Evolutionary conservation across 192 early-diverging fungal species (phyloP), one percentile per base, ranked within the genome.

Genomic region (Paraglomus brasilianum): DNA sequence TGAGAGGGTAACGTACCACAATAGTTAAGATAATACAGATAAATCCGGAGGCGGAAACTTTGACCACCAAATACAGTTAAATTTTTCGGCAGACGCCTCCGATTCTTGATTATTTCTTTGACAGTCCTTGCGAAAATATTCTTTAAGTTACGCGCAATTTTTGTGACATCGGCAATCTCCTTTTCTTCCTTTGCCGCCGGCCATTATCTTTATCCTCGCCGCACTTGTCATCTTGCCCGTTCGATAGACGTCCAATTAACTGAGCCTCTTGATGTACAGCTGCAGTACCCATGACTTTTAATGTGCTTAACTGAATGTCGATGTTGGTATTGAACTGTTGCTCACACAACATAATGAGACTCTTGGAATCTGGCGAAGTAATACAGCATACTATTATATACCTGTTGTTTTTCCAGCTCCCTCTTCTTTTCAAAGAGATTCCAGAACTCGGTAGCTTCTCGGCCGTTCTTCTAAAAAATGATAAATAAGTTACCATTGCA

Each of bases 11-110:
- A 62, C 24, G 1, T 62, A 62, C n/a, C 39, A 69, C 67, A 41
- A 42, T 69, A 69, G 57, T 69, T 42, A 56, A 69, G 67, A 57
- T 52, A 69, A 69, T 69, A 69, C 38, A 69, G 56, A 69, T 69
- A 21, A 46, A 69, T 11, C 14, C 40, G 11, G 44, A 69, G 52
- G 30, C 39, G 0, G 39, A 69, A 69, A 46, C 52, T 69, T 53
- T 69, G 51, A 19, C 38, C 52, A 42, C 41, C 67, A 57, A 69
- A 69, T 44, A 69, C 44, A 17, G 49, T 44, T 42, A 69, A 17
- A 38, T 19, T 46, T 8, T 57, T 69, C 57, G 50, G 39, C 57
- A 69, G 47, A 55, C 52, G 5, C 45, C 45, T 66, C 21, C 19
- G 44, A 49, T 66, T 49, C 38, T 66, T 66, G 21, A 66, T 49